Percentiles rank a stretch among this genome's conserved stretches.
phyloP scores from a whole-genome alignment of 169 alveolate genomes.

The Theileria luwenshuni region DNA sequence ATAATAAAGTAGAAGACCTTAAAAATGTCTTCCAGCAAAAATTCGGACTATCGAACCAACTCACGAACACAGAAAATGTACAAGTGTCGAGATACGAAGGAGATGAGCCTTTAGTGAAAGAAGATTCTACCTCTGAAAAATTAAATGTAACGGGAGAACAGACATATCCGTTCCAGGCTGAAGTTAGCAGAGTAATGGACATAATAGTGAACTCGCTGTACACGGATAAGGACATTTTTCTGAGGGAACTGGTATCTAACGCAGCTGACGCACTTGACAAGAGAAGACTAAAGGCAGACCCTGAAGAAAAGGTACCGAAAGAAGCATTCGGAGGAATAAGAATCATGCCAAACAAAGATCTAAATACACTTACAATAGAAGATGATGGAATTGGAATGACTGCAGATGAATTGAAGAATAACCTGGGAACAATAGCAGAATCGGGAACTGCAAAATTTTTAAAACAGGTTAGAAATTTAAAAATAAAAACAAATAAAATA shows the following conservation, averaged over 20 bases:
- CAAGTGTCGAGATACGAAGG: slow-evolving; percentile 34
- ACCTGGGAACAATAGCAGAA: slow-evolving; percentile 99
- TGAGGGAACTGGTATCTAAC: slow-evolving; percentile 96
- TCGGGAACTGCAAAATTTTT: slow-evolving; percentile 98
- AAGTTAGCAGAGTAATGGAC: slow-evolving; percentile 98
- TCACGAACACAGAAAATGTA: slow-evolving; percentile 42
- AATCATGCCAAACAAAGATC: slow-evolving; percentile 91
- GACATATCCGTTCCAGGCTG: slow-evolving; percentile 94
- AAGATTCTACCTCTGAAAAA: not conserved
- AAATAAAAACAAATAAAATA: not conserved
- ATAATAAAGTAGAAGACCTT: slow-evolving; percentile 25
- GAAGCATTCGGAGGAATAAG: slow-evolving; percentile 81
- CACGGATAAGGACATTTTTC: slow-evolving; percentile 97
- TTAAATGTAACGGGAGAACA: slow-evolving; percentile 67
- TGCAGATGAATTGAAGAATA: slow-evolving; percentile 95
- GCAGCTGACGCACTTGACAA: slow-evolving; percentile 99
- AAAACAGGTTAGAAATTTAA: slow-evolving; percentile 36
- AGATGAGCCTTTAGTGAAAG: slow-evolving; percentile 2
- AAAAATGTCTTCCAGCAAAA: slow-evolving; percentile 56
- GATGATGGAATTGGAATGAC: slow-evolving; percentile 99
- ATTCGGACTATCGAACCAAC: slow-evolving; percentile 49
- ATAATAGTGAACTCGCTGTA: slow-evolving; percentile 97
- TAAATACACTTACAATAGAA: slow-evolving; percentile 92
- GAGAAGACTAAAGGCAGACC: slow-evolving; percentile 74
- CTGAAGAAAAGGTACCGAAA: slow-evolving; percentile 59